phyloP scores from a whole-genome alignment of 2,329 filamentous ascomycete genomes.

The Aspergillus chevalieri region DNA sequence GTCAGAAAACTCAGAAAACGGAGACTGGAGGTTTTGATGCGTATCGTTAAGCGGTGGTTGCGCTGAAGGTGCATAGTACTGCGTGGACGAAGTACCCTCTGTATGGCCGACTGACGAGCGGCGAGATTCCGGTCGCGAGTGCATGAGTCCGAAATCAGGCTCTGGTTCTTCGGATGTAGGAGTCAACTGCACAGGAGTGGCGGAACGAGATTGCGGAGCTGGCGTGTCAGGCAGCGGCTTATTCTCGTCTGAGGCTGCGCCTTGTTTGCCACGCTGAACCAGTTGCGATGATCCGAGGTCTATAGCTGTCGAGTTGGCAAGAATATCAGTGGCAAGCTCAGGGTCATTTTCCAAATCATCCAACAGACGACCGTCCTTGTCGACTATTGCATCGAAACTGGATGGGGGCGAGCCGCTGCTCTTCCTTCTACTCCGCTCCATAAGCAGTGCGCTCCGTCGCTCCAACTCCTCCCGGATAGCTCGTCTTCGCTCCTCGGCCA shows the following conservation, averaged over 20 bases:
- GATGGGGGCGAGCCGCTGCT: slow-evolving; percentile 11
- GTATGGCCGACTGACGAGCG: slow-evolving; percentile 28
- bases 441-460: slow-evolving; percentile 36
- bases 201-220: slow-evolving; percentile 36
- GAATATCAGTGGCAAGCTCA: slow-evolving; percentile 6
- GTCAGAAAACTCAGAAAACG: slow-evolving; percentile 17
- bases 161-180: slow-evolving; percentile 40
- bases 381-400: slow-evolving; percentile 43
- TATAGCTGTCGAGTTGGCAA: slow-evolving; percentile 34
- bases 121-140: slow-evolving; percentile 11
- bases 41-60: slow-evolving; percentile 11
- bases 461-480: slow-evolving; percentile 41
- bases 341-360: slow-evolving; percentile 4
- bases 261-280: slow-evolving; percentile 19
- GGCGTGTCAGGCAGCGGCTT: slow-evolving; percentile 15
- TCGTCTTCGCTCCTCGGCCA: slow-evolving; percentile 40
- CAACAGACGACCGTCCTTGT: slow-evolving; percentile 34
- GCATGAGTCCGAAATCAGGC: slow-evolving; percentile 17
- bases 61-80: slow-evolving; percentile 27
- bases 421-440: slow-evolving; percentile 28
- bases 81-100: slow-evolving; percentile 25
- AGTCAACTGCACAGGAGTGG: slow-evolving; percentile 40
- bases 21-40: slow-evolving; percentile 12
- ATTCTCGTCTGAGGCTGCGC: slow-evolving; percentile 4
- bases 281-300: slow-evolving; percentile 22